Evolutionary conservation across 139 green algal genomes (phyloP), one percentile per base, ranked within the genome.

Genomic region (Haematococcus lacustris): DNA sequence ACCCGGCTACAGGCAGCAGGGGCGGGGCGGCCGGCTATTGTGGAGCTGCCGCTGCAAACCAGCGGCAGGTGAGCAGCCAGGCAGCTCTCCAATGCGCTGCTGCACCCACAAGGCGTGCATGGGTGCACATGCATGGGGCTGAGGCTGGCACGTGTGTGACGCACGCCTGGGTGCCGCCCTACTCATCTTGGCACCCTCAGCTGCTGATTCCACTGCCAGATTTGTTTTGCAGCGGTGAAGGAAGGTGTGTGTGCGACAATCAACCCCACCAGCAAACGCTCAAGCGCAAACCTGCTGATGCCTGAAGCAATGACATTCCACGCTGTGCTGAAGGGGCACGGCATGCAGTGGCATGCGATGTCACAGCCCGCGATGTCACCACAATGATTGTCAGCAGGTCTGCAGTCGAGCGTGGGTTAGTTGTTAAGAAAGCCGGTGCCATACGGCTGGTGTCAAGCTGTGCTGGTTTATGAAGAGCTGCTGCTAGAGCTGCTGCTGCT

Each of bases 11-110:
- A 51, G 23, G 32, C 43, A 38, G 51, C 69, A 17, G 43, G 72
- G 59, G 51, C 73, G 69, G 1, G 13, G 32, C 43, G 65, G 1
- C 85, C 85, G 7, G 70, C 67, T 0, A 81, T 92, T 13, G 47
- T 91, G 28, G 66, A 65, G 2, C 43, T 40, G 3, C 17, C 78
- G 1, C 32, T 91, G 1, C 0, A 34, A 9, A 91, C 86, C 0
- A 85, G 76, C 1, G 84, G 80, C 23, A 51, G 71, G 60, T 74
- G 62, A 23, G 53, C 53, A 35, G 21, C 23, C 21, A 35, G 53
- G 30, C n/a, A n/a, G n/a, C n/a, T n/a, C n/a, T n/a, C n/a, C n/a
- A n/a, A n/a, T n/a, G n/a, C n/a, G n/a, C n/a, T n/a, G n/a, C n/a
- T n/a, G n/a, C n/a, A n/a, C n/a, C n/a, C n/a, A n/a, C 47, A 57